Evolutionary conservation across 208 protist genomes (phyloP).

Genomic region (Trypanosoma grayi): DNA sequence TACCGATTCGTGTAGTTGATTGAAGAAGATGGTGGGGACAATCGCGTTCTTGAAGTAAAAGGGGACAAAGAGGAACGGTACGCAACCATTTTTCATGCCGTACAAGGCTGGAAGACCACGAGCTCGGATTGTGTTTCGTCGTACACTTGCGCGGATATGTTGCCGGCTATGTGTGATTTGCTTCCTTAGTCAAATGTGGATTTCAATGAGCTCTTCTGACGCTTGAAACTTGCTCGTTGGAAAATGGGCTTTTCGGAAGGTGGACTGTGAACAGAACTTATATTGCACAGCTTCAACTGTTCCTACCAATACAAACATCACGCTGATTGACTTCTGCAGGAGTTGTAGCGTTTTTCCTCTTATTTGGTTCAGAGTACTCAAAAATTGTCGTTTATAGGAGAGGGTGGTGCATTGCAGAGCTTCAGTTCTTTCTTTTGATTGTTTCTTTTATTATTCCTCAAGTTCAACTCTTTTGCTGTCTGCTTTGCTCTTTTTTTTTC

Average conservation of each 20-base stretch:
- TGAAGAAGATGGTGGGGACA: neutral
- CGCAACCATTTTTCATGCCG: neutral
- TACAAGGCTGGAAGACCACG: neutral
- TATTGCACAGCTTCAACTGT: too few species aligned
- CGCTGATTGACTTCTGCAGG: neutral
- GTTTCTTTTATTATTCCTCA: neutral
- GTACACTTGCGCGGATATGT: neutral
- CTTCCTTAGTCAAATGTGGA: constrained; percentile 2
- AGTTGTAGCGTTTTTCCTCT: neutral
- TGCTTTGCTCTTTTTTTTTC: too few species aligned
- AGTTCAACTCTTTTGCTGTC: too few species aligned
- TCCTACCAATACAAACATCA: neutral
- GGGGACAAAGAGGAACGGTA: neutral
- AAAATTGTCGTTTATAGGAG: neutral
- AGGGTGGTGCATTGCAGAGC: neutral
- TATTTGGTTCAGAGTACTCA: constrained; percentile 10
- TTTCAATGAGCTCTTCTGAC: neutral
- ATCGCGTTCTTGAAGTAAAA: neutral
- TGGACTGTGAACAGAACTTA: neutral
- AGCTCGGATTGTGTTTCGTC: too few species aligned
- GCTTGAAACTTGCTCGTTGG: neutral
- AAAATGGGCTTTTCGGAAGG: neutral
- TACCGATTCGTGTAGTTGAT: neutral
- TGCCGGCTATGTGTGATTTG: neutral
- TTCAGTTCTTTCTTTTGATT: neutral